These are phyloP conservation scores for Orobanche coerulescens DNA, from an alignment of 257 asterid genomes.

Conservation along the genomic window DNA sequence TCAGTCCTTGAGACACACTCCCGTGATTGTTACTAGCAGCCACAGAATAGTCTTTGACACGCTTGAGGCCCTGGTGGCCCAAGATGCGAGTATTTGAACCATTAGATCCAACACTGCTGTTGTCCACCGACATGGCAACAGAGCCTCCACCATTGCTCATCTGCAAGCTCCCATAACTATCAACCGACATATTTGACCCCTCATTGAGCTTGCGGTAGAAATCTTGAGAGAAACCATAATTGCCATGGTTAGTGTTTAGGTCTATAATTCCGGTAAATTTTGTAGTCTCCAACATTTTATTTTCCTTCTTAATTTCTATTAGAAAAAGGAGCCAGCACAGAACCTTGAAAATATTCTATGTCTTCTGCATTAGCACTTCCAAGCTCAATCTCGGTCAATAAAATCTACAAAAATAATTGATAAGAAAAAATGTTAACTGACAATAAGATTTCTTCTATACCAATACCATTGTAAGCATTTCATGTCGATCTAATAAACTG, in stretches of 20 bases:
- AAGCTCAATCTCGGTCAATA: conserved; percentile 25
- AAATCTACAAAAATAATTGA: conserved; percentile 20
- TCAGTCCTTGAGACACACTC: conserved; percentile 54
- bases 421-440: background rate
- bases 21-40: conserved; percentile 78
- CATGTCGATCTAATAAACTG: background rate
- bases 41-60: conserved; percentile 66
- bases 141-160: conserved; percentile 93
- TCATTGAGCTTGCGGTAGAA: conserved; percentile 84
- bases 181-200: conserved; percentile 83
- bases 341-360: conserved; percentile 22
- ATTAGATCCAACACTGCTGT: conserved; percentile 87
- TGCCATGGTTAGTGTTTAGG: conserved; percentile 67
- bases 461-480: background rate
- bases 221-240: conserved; percentile 57
- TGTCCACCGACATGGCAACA: conserved; percentile 82
- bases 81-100: conserved; percentile 78
- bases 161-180: conserved; percentile 83
- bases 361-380: conserved; percentile 41
- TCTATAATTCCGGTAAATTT: conserved; percentile 70
- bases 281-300: conserved; percentile 74
- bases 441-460: background rate
- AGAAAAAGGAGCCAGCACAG: conserved; percentile 19
- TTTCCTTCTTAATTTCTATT: conserved; percentile 13
- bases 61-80: conserved; percentile 85